Evolutionary conservation across 75 land plant genomes (phyloP), one percentile per base, ranked within the genome.

Genomic region (Cryptomeria japonica): DNA sequence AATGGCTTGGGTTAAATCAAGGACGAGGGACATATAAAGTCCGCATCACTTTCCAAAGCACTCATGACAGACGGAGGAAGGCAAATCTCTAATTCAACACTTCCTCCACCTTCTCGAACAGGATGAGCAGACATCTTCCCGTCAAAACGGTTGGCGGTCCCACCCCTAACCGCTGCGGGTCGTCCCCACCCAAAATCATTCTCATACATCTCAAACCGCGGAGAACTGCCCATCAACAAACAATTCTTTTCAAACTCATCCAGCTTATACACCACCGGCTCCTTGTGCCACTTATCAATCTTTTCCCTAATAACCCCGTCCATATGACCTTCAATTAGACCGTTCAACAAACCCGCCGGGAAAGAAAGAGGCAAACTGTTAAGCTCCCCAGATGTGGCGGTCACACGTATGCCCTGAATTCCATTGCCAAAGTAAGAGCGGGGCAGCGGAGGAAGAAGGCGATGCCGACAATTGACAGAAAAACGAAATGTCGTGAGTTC

Each of bases 111-210:
- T 82, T 92, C 92, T 61, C 42, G n/a, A 28, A 93, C 95, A 3
- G 94, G 94, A 79, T 89, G 90, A 5, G 85, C 80, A 8, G 89
- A 72, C 28, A 94, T 85, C 88, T 91, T 93, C 78, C 94, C 93
- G 37, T 89, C 91, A 80, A 90, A 89, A 83, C 90, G 91, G 55
- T 94, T 56, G 14, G 87, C 91, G 36, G 41, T 84, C 0, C 93
- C 94, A 64, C 92, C 89, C 15, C 92, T 90, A 53, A 92, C 87
- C 31, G 92, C 93, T 84, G 89, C 38, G 11, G 91, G 90, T 84
- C 87, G 87, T 78, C 96, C 94, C 89, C 93, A 49, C 32, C 96
- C 96, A 80, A 95, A 95, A 77, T 93, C 96, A 78, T 79, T 88
- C 32, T 92, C 93, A 80, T 93, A 95, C 89, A 92, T 88, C 64